Conservation (phyloP, 2,329 filamentous ascomycete species). For the Talaromyces sp. region DNA sequence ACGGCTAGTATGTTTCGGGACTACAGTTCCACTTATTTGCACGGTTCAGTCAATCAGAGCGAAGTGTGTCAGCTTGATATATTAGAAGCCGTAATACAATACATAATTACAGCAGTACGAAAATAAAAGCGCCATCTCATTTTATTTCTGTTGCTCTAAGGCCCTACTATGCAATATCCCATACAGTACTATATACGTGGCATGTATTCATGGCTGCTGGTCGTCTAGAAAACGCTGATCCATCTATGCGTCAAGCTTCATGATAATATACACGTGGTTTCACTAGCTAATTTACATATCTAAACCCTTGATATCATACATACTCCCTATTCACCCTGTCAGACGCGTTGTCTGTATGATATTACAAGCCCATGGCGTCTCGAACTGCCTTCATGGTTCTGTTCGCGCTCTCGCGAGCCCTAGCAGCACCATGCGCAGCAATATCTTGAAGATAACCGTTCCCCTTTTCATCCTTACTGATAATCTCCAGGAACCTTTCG, state of each 20-base stretch:
- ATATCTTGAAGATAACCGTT: conserved; percentile 32
- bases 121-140: neutral
- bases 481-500: conserved; percentile 35
- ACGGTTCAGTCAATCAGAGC: neutral
- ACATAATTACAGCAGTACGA: neutral
- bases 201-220: neutral
- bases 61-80: neutral
- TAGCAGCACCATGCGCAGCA: conserved; percentile 32
- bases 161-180: neutral
- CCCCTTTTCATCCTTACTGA: conserved; percentile 28
- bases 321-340: neutral
- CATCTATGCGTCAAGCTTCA: neutral
- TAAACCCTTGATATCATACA: neutral
- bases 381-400: conserved; percentile 35
- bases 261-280: neutral
- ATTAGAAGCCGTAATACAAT: neutral
- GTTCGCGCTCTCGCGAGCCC: conserved; percentile 34
- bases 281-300: neutral
- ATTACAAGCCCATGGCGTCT: conserved; percentile 34
- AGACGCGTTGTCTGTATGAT: neutral
- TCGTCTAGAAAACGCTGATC: conserved; percentile 1
- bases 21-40: neutral
- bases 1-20: neutral
- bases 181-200: neutral
- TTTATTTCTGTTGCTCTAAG: neutral